Evolutionary conservation across 176 grass and related monocot genomes (phyloP).

Genomic region (Juncus effusus): DNA sequence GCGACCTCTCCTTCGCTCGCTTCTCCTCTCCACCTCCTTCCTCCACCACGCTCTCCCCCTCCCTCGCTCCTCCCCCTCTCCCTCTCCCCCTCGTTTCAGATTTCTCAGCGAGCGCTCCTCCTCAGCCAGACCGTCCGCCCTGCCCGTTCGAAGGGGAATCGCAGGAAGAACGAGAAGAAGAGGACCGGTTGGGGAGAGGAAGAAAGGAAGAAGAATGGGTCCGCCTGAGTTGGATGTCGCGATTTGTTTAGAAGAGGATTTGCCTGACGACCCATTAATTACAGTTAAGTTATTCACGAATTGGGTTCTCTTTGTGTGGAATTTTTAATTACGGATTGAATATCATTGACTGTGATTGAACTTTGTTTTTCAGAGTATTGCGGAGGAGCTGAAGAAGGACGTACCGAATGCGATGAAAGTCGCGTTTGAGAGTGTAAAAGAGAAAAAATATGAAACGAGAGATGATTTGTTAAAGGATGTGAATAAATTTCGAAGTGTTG

Average conservation of each 20-base stretch:
- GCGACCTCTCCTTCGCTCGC: constrained; percentile 37
- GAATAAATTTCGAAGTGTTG: constrained; percentile 51
- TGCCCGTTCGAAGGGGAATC: constrained; percentile 23
- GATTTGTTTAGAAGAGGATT: constrained; percentile 66
- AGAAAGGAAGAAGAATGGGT: constrained; percentile 21
- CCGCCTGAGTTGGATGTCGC: constrained; percentile 55
- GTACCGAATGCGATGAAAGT: constrained; percentile 66
- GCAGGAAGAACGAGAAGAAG: constrained; percentile 7
- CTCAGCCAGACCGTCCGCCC: not conserved
- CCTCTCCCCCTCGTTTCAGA: constrained; percentile 1
- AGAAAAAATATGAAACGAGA: constrained; percentile 60
- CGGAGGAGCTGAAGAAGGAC: constrained; percentile 51
- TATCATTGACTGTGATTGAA: not conserved
- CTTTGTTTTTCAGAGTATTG: constrained; percentile 46
- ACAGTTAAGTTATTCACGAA: constrained; percentile 29
- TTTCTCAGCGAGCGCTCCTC: not conserved
- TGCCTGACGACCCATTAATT: constrained; percentile 62
- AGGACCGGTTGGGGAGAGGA: constrained; percentile 22
- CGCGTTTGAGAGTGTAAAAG: constrained; percentile 44
- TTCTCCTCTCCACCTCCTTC: constrained; percentile 32
- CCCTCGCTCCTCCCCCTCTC: constrained; percentile 1
- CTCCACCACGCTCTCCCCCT: not conserved
- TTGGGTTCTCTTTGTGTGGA: not conserved
- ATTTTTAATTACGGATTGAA: not conserved
- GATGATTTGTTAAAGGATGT: constrained; percentile 50